These are phyloP conservation scores for Colletotrichum sansevieriae DNA, from an alignment of 2,329 filamentous ascomycete species.

Conservation along the genomic window DNA sequence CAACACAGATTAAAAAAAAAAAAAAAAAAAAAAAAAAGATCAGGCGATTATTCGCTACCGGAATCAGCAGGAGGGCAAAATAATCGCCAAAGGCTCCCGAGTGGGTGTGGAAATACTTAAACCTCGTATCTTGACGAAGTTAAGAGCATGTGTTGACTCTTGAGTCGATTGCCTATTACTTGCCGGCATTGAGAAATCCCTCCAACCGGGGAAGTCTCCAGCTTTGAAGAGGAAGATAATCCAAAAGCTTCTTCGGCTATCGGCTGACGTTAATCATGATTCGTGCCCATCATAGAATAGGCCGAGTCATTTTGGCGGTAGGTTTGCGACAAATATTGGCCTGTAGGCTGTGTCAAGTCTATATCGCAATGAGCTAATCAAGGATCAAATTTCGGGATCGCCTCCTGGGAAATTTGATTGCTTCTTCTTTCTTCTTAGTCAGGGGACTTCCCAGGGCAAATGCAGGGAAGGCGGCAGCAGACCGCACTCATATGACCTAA, in stretches of 20 bases:
- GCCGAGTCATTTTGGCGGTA: background rate
- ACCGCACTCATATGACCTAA: no score
- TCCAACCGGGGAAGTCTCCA: no score
- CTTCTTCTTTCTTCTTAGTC: background rate
- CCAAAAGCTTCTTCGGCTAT: background rate
- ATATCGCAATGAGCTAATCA: conserved; percentile 21
- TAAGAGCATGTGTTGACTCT: conserved; percentile 10
- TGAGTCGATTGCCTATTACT: background rate
- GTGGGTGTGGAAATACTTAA: conserved; percentile 8
- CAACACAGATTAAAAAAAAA: background rate
- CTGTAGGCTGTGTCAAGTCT: background rate
- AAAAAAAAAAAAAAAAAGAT: background rate
- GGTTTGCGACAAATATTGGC: background rate
- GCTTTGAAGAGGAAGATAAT: no score
- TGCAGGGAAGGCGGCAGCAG: no score
- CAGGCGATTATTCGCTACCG: background rate
- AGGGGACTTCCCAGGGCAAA: background rate
- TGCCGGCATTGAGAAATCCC: background rate
- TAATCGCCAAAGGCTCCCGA: background rate
- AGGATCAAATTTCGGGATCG: background rate
- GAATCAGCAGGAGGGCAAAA: background rate
- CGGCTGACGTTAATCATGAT: background rate
- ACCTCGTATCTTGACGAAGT: conserved; percentile 15
- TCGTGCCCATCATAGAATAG: background rate
- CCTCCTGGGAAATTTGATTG: background rate